A percentile compares a stretch with the other conserved stretches of the same genome.
Evolutionary conservation across 139 green algal species (phyloP).

Genomic region (Auxenochlorella protothecoides): DNA sequence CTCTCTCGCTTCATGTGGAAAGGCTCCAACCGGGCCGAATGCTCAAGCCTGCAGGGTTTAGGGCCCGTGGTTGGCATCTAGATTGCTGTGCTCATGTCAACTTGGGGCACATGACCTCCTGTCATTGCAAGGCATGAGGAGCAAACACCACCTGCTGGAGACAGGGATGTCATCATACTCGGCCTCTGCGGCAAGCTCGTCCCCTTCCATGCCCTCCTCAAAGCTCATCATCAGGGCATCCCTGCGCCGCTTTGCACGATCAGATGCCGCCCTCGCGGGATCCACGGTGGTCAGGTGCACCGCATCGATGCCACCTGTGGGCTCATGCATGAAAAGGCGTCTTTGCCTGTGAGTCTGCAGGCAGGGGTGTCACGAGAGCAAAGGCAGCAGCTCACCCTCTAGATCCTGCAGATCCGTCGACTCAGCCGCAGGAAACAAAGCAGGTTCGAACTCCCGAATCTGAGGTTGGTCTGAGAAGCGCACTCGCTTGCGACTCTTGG

Average conservation of each 20-base stretch:
- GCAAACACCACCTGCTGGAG: not conserved
- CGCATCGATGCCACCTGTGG: conserved; percentile 7
- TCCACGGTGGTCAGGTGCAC: conserved; percentile 3
- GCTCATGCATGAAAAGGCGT: no score
- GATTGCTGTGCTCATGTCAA: not conserved
- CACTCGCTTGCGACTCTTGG: conserved; percentile 10
- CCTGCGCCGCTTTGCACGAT: conserved; percentile 2
- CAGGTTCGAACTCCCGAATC: not conserved
- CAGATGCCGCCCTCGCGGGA: not conserved
- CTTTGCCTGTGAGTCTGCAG: not conserved
- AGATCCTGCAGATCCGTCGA: conserved; percentile 8
- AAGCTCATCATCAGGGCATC: conserved; percentile 1
- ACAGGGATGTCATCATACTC: conserved; percentile 59
- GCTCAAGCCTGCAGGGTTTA: conserved; percentile 15
- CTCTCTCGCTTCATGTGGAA: conserved; percentile 71
- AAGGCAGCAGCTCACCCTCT: conserved; percentile 2
- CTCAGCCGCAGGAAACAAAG: not conserved
- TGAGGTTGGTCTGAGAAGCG: conserved; percentile 4
- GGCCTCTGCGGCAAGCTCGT: conserved; percentile 68
- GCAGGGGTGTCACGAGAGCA: not conserved
- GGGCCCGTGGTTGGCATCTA: not conserved
- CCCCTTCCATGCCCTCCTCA: conserved; percentile 23
- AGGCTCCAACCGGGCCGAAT: conserved; percentile 64
- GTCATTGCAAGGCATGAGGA: not conserved
- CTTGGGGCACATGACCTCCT: not conserved